Evolutionary conservation across 2,329 filamentous ascomycete genomes (phyloP), one percentile per base, ranked within the genome.

Genomic region (Trichoderma lentiforme): DNA sequence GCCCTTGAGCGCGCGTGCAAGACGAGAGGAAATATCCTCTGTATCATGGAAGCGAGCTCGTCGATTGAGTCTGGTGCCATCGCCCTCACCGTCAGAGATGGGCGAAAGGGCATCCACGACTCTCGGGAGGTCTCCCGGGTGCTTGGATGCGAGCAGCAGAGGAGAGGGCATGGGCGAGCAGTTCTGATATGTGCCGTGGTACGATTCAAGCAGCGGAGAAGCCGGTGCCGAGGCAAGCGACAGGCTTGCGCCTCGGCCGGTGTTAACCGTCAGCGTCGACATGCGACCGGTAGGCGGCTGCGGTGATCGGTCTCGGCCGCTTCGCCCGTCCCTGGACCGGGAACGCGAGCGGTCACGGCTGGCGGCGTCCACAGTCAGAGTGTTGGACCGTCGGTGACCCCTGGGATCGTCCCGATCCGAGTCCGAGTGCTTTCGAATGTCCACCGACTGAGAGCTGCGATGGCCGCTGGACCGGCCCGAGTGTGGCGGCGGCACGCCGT

Each of bases 161-260:
- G 95, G 93, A 0, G 94, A 94, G 0, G 95, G 95, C 93, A 98
- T 97, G 0, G 95, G 95, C 0, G 95, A 97, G 76, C 97, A 93
- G 72, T 93, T 93, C 81, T 98, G 95, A 77, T 97, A 98, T 0
- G 95, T 97, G 51, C 95, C 95, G 74, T 91, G 92, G 82, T 98
- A 98, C 1, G 96, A 91, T 82, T 98, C 95, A 2, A 97, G 88
- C 64, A 98, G 85, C 0, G 95, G 96, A 74, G 94, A 97, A 1
- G 89, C 89, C 0, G 94, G 93, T 2, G 93, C 87, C 26, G 84
- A 83, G 2, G 87, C 83, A 2, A 90, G 80, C 14, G 87, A 85
- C 64, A 84, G 74, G 65, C 76, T 79, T 24, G 80, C 80, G 3
- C 79, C 65, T n/a, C 83, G 82, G 6, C 83, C 82, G 3, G 84